phyloP scores from a whole-genome alignment of 306 rosid species.

The Prunus fruticosa region DNA sequence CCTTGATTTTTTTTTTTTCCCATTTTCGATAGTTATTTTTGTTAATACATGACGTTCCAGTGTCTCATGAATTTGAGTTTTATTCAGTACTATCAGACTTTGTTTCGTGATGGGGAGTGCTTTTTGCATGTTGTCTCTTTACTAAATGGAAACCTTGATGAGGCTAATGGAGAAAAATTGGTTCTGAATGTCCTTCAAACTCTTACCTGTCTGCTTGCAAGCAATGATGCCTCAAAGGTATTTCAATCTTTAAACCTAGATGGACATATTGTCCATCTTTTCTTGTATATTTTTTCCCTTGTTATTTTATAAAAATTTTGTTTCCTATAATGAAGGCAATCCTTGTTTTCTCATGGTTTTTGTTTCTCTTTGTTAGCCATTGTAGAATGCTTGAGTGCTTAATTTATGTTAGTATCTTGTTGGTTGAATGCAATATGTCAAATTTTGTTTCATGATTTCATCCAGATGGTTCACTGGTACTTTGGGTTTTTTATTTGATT shows the following conservation, averaged over 20 bases:
- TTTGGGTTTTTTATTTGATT: neutral
- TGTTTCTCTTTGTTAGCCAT: neutral
- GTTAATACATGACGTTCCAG: constrained; percentile 22
- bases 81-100: constrained; percentile 82
- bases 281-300: neutral
- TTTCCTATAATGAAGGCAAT: neutral
- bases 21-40: constrained; percentile 6
- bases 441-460: neutral
- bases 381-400: neutral
- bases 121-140: constrained; percentile 94
- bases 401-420: neutral
- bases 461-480: neutral
- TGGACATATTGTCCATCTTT: neutral
- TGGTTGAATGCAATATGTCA: neutral
- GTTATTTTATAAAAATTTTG: neutral
- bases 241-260: constrained; percentile 2
- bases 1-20: neutral
- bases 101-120: constrained; percentile 96
- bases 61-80: constrained; percentile 21
- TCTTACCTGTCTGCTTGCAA: constrained; percentile 82
- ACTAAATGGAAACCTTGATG: constrained; percentile 74
- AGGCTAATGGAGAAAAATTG: constrained; percentile 62
- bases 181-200: constrained; percentile 90
- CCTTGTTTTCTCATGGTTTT: neutral
- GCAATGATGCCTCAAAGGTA: constrained; percentile 88